A percentile compares a stretch with the other conserved stretches of the same genome.
These are phyloP conservation scores for Tephrocybe sp. DNA, from an alignment of 768 basidiomycete species.

Conservation along the genomic window DNA sequence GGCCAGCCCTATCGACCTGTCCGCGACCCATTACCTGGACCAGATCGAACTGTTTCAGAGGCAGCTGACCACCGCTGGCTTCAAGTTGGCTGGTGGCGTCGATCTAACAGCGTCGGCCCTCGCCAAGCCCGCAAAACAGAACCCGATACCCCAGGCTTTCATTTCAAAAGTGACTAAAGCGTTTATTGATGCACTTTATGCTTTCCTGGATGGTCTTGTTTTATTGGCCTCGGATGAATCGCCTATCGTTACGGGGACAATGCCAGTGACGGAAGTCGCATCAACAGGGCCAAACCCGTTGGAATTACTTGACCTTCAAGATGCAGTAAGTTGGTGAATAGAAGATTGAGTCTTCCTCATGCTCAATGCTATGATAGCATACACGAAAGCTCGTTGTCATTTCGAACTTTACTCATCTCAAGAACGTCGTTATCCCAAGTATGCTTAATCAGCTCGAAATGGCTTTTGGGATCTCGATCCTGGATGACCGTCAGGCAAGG, in stretches of 20 bases:
- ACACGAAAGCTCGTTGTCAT: conserved; percentile 84
- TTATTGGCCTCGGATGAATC: conserved; percentile 75
- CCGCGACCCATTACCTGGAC: conserved; percentile 73
- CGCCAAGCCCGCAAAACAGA: conserved; percentile 57
- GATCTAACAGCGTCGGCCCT: conserved; percentile 53
- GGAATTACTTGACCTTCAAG: conserved; percentile 59
- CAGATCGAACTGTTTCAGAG: conserved; percentile 81
- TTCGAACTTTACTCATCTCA: conserved; percentile 83
- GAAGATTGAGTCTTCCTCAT: neutral
- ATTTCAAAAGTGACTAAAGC: conserved; percentile 76
- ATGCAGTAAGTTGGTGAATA: conserved; percentile 47
- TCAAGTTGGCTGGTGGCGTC: conserved; percentile 79
- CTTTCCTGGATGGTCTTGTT: conserved; percentile 84
- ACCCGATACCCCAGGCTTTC: conserved; percentile 62
- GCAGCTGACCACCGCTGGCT: conserved; percentile 71
- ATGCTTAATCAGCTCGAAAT: conserved; percentile 82
- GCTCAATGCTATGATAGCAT: conserved; percentile 52
- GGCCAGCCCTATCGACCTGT: conserved; percentile 57
- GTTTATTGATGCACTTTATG: conserved; percentile 84
- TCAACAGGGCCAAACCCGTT: conserved; percentile 46
- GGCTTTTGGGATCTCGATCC: conserved; percentile 69
- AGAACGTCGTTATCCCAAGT: conserved; percentile 66
- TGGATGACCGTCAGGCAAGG: conserved; percentile 69
- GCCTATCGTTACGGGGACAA: conserved; percentile 41
- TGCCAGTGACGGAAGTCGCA: conserved; percentile 29